Conservation (phyloP, 192 early-diverging fungal species). For the Kappamyces sp. region DNA sequence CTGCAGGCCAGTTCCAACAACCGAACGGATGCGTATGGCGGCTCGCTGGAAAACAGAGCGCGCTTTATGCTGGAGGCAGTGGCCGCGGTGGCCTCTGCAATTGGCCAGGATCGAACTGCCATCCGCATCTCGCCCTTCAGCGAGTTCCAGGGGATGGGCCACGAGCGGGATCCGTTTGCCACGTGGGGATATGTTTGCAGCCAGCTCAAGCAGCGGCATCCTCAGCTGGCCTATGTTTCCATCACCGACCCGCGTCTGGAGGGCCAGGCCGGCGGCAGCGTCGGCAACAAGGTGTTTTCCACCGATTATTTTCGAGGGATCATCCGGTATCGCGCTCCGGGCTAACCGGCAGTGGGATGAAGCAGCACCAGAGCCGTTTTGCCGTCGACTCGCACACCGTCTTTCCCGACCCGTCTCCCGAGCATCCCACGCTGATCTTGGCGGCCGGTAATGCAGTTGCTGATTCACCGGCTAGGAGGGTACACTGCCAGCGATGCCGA, state of each 20-base stretch:
- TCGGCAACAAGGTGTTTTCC: background rate
- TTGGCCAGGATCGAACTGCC: conserved; percentile 30
- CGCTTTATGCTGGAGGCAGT: conserved; percentile 17
- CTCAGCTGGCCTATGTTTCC: conserved; percentile 26
- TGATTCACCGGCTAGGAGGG: conserved; percentile 9
- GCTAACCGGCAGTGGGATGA: background rate
- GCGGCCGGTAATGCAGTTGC: background rate
- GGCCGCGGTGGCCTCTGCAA: conserved; percentile 15
- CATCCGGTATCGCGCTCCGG: background rate
- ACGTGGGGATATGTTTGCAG: conserved; percentile 23
- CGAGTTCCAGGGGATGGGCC: conserved; percentile 29
- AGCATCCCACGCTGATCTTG: background rate
- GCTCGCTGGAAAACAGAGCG: conserved; percentile 73
- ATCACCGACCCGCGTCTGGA: conserved; percentile 24
- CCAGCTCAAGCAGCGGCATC: conserved; percentile 20
- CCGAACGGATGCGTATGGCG: conserved; percentile 82
- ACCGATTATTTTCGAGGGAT: no score
- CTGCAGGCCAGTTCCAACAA: conserved; percentile 40
- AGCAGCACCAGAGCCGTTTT: background rate
- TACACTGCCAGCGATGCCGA: conserved; percentile 12
- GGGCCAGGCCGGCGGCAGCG: background rate
- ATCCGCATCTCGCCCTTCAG: conserved; percentile 28
- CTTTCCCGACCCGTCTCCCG: background rate
- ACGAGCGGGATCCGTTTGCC: conserved; percentile 18
- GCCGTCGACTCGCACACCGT: background rate